Evolutionary conservation across 2,329 filamentous ascomycete species (phyloP).

Genomic region (Raffaelea ambrosiae): DNA sequence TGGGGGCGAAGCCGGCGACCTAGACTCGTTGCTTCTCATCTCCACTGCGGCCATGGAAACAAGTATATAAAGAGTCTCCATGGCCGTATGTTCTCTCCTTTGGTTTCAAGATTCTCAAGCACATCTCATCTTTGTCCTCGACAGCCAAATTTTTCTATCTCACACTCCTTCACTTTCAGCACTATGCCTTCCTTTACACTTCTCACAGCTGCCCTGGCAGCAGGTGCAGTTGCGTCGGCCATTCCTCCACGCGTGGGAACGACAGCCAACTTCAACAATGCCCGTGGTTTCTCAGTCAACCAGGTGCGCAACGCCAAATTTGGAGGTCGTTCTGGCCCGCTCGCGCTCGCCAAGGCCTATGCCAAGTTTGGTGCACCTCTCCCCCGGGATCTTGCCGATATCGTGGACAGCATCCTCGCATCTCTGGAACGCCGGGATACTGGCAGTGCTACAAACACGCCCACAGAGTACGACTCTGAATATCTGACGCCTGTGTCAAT

Average conservation of each 20-base stretch:
- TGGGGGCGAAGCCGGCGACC: no score
- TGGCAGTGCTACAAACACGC: constrained; percentile 20
- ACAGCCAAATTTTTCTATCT: neutral
- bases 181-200: constrained; percentile 8
- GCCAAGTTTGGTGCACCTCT: constrained; percentile 26
- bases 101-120: neutral
- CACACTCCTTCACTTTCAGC: neutral
- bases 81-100: no score
- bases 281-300: constrained; percentile 18
- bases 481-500: constrained; percentile 31
- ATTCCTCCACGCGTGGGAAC: constrained; percentile 5
- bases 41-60: no score
- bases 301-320: constrained; percentile 28
- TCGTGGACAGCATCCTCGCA: constrained; percentile 15
- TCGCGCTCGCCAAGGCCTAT: constrained; percentile 27
- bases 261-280: neutral
- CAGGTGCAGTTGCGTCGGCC: constrained; percentile 3
- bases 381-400: constrained; percentile 20
- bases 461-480: constrained; percentile 23
- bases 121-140: neutral
- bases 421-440: constrained; percentile 16
- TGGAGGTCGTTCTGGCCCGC: constrained; percentile 20
- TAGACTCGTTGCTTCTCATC: no score
- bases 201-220: constrained; percentile 5
- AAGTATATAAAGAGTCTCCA: no score